phyloP scores from a whole-genome alignment of 1,284 basidiomycete genomes.

The Boletellus dicymbophilus region DNA sequence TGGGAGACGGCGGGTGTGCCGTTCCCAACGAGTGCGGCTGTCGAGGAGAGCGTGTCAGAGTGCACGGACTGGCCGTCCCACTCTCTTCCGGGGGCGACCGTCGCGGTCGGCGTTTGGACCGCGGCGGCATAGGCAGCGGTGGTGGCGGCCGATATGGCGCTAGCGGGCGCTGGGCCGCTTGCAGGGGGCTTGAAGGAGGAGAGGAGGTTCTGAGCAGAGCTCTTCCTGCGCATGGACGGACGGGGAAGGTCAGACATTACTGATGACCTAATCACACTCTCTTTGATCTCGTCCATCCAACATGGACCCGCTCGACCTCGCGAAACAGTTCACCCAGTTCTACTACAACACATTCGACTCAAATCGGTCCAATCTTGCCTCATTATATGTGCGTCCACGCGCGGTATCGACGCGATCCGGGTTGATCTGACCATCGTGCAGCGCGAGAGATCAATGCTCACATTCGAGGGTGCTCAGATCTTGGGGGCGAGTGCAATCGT shows the following conservation, averaged over 20 bases:
- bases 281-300: too few relatives aligned
- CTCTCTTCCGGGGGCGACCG: constrained; percentile 52
- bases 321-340: constrained; percentile 71
- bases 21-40: constrained; percentile 26
- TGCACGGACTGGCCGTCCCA: constrained; percentile 69
- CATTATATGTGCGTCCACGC: constrained; percentile 71
- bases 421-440: constrained; percentile 38
- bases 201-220: constrained; percentile 79
- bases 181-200: constrained; percentile 64
- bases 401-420: constrained; percentile 20
- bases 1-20: constrained; percentile 41
- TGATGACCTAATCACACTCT: constrained; percentile 21
- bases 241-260: constrained; percentile 37
- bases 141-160: constrained; percentile 32
- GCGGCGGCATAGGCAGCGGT: constrained; percentile 36
- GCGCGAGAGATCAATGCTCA: constrained; percentile 88
- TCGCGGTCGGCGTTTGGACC: constrained; percentile 43
- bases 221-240: constrained; percentile 78
- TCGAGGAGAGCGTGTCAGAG: constrained; percentile 47
- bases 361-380: constrained; percentile 51
- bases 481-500: constrained; percentile 64
- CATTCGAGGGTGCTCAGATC: constrained; percentile 76
- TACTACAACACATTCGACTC: constrained; percentile 77
- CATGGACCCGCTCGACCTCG: constrained; percentile 67
- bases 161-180: constrained; percentile 29